Percentiles rank a stretch among this genome's conserved stretches.
Conservation (phyloP, 768 basidiomycete genomes). For the Cystobasidium tubakii region DNA sequence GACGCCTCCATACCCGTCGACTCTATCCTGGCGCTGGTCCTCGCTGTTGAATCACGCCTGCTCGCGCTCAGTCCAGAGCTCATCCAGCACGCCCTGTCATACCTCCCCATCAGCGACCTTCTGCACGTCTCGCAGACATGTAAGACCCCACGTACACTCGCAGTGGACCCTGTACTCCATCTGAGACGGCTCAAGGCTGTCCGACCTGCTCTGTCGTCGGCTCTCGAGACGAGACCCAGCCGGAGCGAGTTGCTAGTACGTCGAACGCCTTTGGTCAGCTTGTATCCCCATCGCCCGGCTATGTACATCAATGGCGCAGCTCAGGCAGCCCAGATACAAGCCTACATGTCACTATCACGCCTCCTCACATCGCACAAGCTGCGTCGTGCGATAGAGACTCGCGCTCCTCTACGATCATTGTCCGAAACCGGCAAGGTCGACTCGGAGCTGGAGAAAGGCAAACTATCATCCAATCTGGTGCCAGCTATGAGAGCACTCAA, state of each 20-base stretch:
- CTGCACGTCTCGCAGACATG: conserved; percentile 3
- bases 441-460: neutral
- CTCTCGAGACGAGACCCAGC: neutral
- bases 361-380: neutral
- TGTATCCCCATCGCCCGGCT: neutral
- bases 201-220: neutral
- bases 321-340: conserved; percentile 7
- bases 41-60: neutral
- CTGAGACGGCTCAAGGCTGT: conserved; percentile 4
- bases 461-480: neutral
- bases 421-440: conserved; percentile 1
- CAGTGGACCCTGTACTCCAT: conserved; percentile 2
- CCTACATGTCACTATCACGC: neutral
- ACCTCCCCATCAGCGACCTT: neutral
- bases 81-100: conserved; percentile 13
- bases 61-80: neutral
- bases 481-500: conserved; percentile 10
- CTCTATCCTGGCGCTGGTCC: too few species aligned
- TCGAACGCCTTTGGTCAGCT: neutral
- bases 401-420: neutral
- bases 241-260: neutral
- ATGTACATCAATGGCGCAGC: conserved; percentile 13
- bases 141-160: neutral
- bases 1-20: too few species aligned
- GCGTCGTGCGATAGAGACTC: neutral